phyloP scores from a whole-genome alignment of 1,284 basidiomycete species.

The Melampsora americana region DNA sequence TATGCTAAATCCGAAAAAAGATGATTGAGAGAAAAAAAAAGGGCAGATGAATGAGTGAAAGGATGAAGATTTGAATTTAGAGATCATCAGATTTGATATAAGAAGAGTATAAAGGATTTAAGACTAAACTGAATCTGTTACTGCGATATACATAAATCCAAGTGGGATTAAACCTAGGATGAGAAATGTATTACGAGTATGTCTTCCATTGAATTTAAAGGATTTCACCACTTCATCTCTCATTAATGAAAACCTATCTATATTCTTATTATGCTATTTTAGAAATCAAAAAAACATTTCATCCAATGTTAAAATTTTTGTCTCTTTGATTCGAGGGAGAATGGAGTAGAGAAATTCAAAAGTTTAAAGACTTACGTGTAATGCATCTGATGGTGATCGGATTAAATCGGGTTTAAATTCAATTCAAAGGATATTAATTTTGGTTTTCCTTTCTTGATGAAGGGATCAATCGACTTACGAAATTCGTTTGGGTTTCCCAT shows the following conservation, averaged over 20 bases:
- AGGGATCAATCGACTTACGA: too few species aligned
- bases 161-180: constrained; percentile 41
- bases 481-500: too few species aligned
- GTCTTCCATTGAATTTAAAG: constrained; percentile 25
- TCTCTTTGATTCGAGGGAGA: too few species aligned
- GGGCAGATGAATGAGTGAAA: neutral
- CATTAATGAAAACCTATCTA: constrained; percentile 43
- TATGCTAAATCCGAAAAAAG: constrained; percentile 17
- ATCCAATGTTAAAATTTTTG: too few species aligned
- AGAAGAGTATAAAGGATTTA: constrained; percentile 13
- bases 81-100: neutral
- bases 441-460: too few species aligned
- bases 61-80: neutral
- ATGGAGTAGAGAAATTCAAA: too few species aligned
- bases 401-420: too few species aligned
- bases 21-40: neutral
- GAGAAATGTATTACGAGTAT: constrained; percentile 45
- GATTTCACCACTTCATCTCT: constrained; percentile 34
- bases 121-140: constrained; percentile 35
- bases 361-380: too few species aligned
- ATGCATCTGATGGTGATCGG: too few species aligned
- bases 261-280: constrained; percentile 24
- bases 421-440: too few species aligned
- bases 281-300: too few species aligned
- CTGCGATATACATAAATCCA: constrained; percentile 25